Evolutionary conservation across 1,284 basidiomycete species (phyloP).

Genomic region (Trametes pubescens): DNA sequence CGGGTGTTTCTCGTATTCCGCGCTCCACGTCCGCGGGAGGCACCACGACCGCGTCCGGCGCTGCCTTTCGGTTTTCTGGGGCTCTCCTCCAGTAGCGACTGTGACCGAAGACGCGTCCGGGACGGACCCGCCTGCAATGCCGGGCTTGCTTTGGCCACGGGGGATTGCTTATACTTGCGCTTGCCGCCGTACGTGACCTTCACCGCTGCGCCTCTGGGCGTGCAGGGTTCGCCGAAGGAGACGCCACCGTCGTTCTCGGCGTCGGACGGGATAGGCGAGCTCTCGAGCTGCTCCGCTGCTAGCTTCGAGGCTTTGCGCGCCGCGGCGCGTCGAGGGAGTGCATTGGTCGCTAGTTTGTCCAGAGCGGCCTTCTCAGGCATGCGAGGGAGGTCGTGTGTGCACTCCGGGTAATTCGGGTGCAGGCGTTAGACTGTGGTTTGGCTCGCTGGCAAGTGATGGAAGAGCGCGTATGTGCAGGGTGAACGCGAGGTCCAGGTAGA

Average conservation of each 20-base stretch:
- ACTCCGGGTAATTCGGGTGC: conserved; percentile 17
- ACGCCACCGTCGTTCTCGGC: conserved; percentile 26
- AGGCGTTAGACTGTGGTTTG: not conserved
- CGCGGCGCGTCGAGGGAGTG: conserved; percentile 36
- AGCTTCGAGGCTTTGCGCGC: conserved; percentile 38
- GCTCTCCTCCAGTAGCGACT: conserved; percentile 19
- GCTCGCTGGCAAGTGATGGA: not conserved
- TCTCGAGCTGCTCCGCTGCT: conserved; percentile 39
- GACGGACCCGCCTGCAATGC: conserved; percentile 1
- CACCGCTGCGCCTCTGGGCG: conserved; percentile 20
- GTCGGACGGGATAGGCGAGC: conserved; percentile 36
- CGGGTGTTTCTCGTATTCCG: conserved; percentile 7
- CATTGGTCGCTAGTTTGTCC: conserved; percentile 1
- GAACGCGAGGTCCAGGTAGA: not conserved
- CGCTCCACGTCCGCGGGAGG: conserved; percentile 10
- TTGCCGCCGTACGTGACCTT: conserved; percentile 35
- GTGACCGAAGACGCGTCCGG: conserved; percentile 4
- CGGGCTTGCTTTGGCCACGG: conserved; percentile 11
- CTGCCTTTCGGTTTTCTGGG: conserved; percentile 10
- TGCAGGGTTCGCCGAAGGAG: conserved; percentile 37
- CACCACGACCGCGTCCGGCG: conserved; percentile 5
- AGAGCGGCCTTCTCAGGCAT: conserved; percentile 14
- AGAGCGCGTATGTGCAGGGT: not conserved
- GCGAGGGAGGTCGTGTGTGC: conserved; percentile 1
- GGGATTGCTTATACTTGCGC: conserved; percentile 27